Evolutionary conservation across 2,329 filamentous ascomycete species (phyloP), one percentile per base, ranked within the genome.

Genomic region (Truncatella angustata): DNA sequence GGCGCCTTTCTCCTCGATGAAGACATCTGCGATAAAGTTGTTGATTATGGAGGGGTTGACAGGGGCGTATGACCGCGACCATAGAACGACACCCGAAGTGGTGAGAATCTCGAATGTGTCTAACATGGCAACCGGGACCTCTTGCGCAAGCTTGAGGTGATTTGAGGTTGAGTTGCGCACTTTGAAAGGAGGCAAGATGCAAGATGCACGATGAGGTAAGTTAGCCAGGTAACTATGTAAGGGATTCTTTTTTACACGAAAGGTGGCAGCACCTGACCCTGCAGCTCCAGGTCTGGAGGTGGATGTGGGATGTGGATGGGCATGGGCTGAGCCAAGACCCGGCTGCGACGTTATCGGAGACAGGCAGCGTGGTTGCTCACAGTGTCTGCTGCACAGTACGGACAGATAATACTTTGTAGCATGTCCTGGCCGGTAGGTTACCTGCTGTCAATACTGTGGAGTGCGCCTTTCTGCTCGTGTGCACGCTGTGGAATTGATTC

Each of bases 21-120:
- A 97, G 66, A 97, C 90, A 72, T 97, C 91, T 69, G 87, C 86
- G 72, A 99, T 97, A 70, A 99, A 87, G 76, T 84, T 88, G 77
- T 99, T 97, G 77, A 99, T 86, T 58, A 97, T 79, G 62, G 88
- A 85, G 39, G 89, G 82, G 67, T 85, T 91, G 66, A 96, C 85
- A 2, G 87, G 81, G 50, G 87, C 85, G 69, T 93, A 96, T 23
- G 85, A 87, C 68, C 89, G 87, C 56, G 93, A 97, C 94, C 94
- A 99, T 51, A 99, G 83, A 53, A 99, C 94, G 57, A 99, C 92
- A 52, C 94, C 94, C 3, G 92, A 96, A 34, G 93, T 96, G 55
- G 93, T 97, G 56, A 99, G 73, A 60, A 99, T 94, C 73, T 99
- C 93, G 70, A 99, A 99, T 14, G 90, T 88, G 76, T 99, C 94